phyloP scores from a whole-genome alignment of 2,329 filamentous ascomycete genomes.

The Epichloe typhina region DNA sequence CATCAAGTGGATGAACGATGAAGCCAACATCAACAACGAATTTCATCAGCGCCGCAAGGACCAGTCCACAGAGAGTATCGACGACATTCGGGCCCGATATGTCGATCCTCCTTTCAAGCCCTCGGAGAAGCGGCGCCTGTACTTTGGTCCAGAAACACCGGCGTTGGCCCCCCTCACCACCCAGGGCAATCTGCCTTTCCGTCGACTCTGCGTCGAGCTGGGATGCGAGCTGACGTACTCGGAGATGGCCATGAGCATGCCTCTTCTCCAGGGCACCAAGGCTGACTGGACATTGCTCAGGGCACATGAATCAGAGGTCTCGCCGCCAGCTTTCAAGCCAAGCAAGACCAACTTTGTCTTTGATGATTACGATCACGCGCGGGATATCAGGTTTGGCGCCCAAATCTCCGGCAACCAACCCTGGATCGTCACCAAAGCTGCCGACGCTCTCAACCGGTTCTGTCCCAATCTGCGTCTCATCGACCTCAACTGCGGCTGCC shows the following conservation, averaged over 20 bases:
- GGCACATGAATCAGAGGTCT: conserved; percentile 71
- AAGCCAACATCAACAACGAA: conserved; percentile 28
- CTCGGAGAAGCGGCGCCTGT: conserved; percentile 86
- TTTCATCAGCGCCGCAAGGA: conserved; percentile 29
- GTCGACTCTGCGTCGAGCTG: conserved; percentile 75
- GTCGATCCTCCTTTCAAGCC: conserved; percentile 78
- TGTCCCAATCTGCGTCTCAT: conserved; percentile 79
- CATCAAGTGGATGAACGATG: conserved; percentile 62
- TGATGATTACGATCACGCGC: conserved; percentile 65
- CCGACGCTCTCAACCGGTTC: conserved; percentile 63
- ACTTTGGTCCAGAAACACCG: conserved; percentile 89
- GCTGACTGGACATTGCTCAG: conserved; percentile 92
- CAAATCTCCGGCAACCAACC: conserved; percentile 90
- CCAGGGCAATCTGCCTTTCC: conserved; percentile 90
- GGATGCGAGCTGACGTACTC: conserved; percentile 93
- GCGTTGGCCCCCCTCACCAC: conserved; percentile 95
- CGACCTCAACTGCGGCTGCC: conserved; percentile 93
- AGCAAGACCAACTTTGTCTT: conserved; percentile 38
- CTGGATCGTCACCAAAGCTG: conserved; percentile 78
- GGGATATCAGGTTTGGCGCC: conserved; percentile 77
- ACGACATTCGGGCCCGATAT: conserved; percentile 68
- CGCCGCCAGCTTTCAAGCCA: conserved; percentile 53
- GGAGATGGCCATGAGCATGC: conserved; percentile 92
- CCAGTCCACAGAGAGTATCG: conserved; percentile 29
- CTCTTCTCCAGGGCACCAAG: conserved; percentile 78